A percentile compares a stretch with the other conserved stretches of the same genome.
These are phyloP conservation scores for Nyssa sinensis DNA, from an alignment of 148 eudicot genomes.

Conservation along the genomic window DNA sequence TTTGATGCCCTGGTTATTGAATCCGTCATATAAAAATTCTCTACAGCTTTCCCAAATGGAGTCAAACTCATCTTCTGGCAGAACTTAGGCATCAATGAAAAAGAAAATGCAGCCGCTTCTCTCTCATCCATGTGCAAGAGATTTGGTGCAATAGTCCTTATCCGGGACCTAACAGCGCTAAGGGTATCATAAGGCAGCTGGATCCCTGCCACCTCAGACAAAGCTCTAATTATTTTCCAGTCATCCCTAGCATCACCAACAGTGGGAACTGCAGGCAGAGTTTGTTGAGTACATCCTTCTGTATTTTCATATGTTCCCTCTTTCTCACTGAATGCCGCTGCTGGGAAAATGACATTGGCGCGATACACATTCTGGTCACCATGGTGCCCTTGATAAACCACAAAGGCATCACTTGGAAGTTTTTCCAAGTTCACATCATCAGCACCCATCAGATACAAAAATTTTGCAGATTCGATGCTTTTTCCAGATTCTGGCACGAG, in stretches of 20 bases:
- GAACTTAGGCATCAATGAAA: slow-evolving; percentile 57
- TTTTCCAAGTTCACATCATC: slow-evolving; percentile 80
- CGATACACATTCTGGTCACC: slow-evolving; percentile 89
- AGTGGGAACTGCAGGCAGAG: slow-evolving; percentile 90
- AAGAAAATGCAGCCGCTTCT: slow-evolving; percentile 66
- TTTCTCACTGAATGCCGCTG: slow-evolving; percentile 89
- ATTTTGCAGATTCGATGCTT: slow-evolving; percentile 73
- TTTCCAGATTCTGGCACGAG: slow-evolving; percentile 83
- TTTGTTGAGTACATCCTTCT: slow-evolving; percentile 82
- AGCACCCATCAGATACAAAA: slow-evolving; percentile 90
- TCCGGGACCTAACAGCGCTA: slow-evolving; percentile 52
- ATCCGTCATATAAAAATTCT: slow-evolving; percentile 96
- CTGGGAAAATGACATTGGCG: slow-evolving; percentile 86
- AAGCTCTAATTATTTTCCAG: slow-evolving; percentile 90
- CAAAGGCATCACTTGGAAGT: slow-evolving; percentile 78
- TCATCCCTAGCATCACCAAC: slow-evolving; percentile 98
- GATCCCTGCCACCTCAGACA: slow-evolving; percentile 83
- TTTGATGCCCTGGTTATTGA: slow-evolving; percentile 93
- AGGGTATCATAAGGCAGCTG: slow-evolving; percentile 69
- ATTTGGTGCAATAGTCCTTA: slow-evolving; percentile 81
- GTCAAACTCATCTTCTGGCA: slow-evolving; percentile 36
- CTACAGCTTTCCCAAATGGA: slow-evolving; percentile 63
- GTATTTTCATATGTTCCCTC: slow-evolving; percentile 89
- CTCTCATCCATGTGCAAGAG: slow-evolving; percentile 71
- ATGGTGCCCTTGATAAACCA: slow-evolving; percentile 98